Percentiles rank a stretch among this genome's conserved stretches.
Evolutionary conservation across 768 basidiomycete genomes (phyloP).

Genomic region (Neoboletus brunneissimus): DNA sequence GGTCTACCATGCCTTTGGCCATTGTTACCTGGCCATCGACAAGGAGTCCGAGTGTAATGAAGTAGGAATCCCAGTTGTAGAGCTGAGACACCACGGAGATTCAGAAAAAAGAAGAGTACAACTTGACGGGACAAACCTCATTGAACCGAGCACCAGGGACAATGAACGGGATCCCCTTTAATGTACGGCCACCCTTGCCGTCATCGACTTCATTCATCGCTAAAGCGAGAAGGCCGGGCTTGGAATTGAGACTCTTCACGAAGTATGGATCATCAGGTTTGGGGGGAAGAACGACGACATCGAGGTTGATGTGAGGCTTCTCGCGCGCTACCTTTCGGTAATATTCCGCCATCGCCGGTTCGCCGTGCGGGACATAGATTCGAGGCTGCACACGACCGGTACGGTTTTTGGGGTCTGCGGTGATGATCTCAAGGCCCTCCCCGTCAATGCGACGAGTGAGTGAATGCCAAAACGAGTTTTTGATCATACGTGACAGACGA

Average conservation of each 20-base stretch:
- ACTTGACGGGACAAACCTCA: slow-evolving; percentile 54
- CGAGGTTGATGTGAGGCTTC: slow-evolving; percentile 91
- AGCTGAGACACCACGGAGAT: slow-evolving; percentile 45
- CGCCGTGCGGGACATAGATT: slow-evolving; percentile 92
- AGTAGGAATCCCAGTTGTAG: slow-evolving; percentile 96
- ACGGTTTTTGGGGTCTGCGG: slow-evolving; percentile 97
- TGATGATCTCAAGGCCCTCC: slow-evolving; percentile 95
- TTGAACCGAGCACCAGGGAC: slow-evolving; percentile 96
- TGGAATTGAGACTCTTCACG: slow-evolving; percentile 90
- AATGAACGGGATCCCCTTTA: slow-evolving; percentile 95
- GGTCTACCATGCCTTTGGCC: slow-evolving; percentile 98
- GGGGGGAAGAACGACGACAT: slow-evolving; percentile 85
- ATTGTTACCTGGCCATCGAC: slow-evolving; percentile 92
- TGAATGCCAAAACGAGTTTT: slow-evolving; percentile 97
- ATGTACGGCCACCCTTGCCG: slow-evolving; percentile 68
- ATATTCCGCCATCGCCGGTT: slow-evolving; percentile 93
- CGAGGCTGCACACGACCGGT: slow-evolving; percentile 85
- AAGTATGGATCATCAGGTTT: slow-evolving; percentile 85
- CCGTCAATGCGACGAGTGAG: slow-evolving; percentile 96
- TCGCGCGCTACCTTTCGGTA: slow-evolving; percentile 87
- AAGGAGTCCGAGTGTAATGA: slow-evolving; percentile 88
- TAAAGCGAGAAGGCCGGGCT: slow-evolving; percentile 90
- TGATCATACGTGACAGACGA: slow-evolving; percentile 95
- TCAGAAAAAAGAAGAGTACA: slow-evolving; percentile 3
- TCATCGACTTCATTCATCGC: slow-evolving; percentile 94